These are phyloP conservation scores for Saccharum spontaneum DNA, from an alignment of 176 grass and related monocot genomes.

Conservation along the genomic window DNA sequence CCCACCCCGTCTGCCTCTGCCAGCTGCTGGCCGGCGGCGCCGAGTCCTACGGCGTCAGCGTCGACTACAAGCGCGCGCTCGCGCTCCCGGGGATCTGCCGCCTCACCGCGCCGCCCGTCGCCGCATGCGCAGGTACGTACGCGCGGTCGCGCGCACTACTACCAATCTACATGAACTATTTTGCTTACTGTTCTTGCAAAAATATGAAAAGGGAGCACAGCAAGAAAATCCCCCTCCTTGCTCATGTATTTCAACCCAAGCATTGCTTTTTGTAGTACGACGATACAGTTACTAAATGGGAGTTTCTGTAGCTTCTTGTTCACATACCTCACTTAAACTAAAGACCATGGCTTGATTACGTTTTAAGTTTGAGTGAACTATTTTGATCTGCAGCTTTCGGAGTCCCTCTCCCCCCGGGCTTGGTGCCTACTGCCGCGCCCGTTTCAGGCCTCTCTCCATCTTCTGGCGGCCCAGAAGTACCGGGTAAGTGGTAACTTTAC, in stretches of 20 bases:
- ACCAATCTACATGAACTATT: too few species aligned
- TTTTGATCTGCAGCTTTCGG: slow-evolving; percentile 54
- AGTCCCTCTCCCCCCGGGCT: slow-evolving; percentile 43
- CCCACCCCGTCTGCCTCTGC: slow-evolving; percentile 82
- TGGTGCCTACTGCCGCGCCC: slow-evolving; percentile 53
- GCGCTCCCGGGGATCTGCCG: slow-evolving; percentile 74
- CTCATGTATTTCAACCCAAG: too few species aligned
- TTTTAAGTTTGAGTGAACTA: not conserved
- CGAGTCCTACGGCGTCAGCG: slow-evolving; percentile 57
- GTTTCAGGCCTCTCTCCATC: slow-evolving; percentile 32
- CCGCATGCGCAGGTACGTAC: slow-evolving; percentile 59
- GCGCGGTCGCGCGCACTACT: too few species aligned
- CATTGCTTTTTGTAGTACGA: too few species aligned
- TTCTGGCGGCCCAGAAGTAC: slow-evolving; percentile 38
- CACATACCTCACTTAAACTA: not conserved
- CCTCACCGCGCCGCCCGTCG: slow-evolving; percentile 58
- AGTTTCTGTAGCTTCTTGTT: not conserved
- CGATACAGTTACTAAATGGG: too few species aligned
- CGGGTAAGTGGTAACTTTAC: slow-evolving; percentile 28
- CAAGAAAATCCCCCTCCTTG: too few species aligned
- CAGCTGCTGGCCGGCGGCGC: slow-evolving; percentile 67
- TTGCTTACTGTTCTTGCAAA: too few species aligned
- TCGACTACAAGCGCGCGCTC: slow-evolving; percentile 77
- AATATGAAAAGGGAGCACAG: too few species aligned
- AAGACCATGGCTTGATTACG: not conserved